Evolutionary conservation across 192 early-diverging fungal species (phyloP).

Genomic region (Coemansia sp.): DNA sequence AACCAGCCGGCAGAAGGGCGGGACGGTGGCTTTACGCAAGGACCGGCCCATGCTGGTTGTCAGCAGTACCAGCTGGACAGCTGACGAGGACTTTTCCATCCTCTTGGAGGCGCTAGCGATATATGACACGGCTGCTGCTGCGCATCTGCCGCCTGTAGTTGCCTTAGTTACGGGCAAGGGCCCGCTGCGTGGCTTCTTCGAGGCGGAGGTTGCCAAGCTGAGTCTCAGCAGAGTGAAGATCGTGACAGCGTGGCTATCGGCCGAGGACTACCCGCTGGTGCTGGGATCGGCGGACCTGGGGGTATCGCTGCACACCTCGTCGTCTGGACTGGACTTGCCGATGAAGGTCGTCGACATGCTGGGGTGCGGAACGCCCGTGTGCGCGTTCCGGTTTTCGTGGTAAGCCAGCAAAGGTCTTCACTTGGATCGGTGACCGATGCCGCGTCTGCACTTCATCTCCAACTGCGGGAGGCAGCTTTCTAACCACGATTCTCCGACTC

Average conservation of each 20-base stretch:
- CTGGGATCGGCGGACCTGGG: slow-evolving; percentile 94
- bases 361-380: slow-evolving; percentile 89
- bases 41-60: slow-evolving; percentile 77
- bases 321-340: slow-evolving; percentile 91
- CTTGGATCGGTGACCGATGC: too few species aligned
- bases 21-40: slow-evolving; percentile 18
- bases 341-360: slow-evolving; percentile 99
- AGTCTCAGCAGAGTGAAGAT: slow-evolving; percentile 56
- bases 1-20: slow-evolving; percentile 12
- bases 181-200: slow-evolving; percentile 68
- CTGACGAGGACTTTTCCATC: slow-evolving; percentile 90
- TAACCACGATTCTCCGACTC: neutral
- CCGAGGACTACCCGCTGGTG: slow-evolving; percentile 79
- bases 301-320: slow-evolving; percentile 88
- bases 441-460: too few species aligned
- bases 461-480: too few species aligned
- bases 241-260: slow-evolving; percentile 74
- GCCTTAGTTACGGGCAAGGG: slow-evolving; percentile 94
- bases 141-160: slow-evolving; percentile 54
- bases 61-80: slow-evolving; percentile 90
- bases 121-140: slow-evolving; percentile 47
- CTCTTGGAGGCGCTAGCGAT: slow-evolving; percentile 63
- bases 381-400: slow-evolving; percentile 66
- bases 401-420: slow-evolving; percentile 18
- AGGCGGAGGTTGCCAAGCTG: slow-evolving; percentile 57